Evolutionary conservation across 2,329 filamentous ascomycete species (phyloP).

Genomic region (Arthrobotrys musiformis): DNA sequence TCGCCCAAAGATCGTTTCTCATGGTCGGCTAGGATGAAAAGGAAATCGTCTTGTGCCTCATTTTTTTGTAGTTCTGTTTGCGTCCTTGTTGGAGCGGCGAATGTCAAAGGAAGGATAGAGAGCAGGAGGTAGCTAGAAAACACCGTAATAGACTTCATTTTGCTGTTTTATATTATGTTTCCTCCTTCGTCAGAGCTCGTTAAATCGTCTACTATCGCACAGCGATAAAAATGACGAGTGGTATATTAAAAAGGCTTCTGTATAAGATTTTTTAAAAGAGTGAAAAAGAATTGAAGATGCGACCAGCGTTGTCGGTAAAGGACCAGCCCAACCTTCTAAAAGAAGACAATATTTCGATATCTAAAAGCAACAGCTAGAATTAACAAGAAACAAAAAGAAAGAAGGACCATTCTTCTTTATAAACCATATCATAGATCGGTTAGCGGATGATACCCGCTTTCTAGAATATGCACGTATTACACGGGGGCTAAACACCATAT

Average conservation of each 20-base stretch:
- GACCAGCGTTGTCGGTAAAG: conserved; percentile 35
- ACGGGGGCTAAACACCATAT: background rate
- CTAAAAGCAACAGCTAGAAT: background rate
- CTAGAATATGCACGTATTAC: conserved; percentile 15
- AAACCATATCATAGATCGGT: background rate
- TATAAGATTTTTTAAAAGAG: conserved; percentile 2
- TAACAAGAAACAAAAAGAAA: background rate
- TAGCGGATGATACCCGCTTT: background rate
- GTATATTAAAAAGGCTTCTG: conserved; percentile 23
- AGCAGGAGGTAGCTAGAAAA: conserved; percentile 28
- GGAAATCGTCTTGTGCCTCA: conserved; percentile 45
- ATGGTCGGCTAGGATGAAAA: conserved; percentile 55
- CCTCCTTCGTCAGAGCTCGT: background rate
- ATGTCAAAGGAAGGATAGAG: conserved; percentile 4
- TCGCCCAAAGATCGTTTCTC: conserved; percentile 56
- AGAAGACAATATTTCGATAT: background rate
- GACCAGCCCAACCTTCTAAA: conserved; percentile 35
- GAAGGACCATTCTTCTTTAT: conserved; percentile 16
- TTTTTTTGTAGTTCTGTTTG: background rate
- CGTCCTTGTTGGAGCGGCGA: conserved; percentile 24
- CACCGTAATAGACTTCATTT: conserved; percentile 41
- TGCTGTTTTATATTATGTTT: background rate
- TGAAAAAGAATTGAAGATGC: conserved; percentile 25
- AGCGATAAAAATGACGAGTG: conserved; percentile 3
- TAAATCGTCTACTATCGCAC: conserved; percentile 5